Percentiles rank a stretch among this genome's conserved stretches.
These are phyloP conservation scores for Euphrasia arctica DNA, from an alignment of 305 asterid species.

Conservation along the genomic window DNA sequence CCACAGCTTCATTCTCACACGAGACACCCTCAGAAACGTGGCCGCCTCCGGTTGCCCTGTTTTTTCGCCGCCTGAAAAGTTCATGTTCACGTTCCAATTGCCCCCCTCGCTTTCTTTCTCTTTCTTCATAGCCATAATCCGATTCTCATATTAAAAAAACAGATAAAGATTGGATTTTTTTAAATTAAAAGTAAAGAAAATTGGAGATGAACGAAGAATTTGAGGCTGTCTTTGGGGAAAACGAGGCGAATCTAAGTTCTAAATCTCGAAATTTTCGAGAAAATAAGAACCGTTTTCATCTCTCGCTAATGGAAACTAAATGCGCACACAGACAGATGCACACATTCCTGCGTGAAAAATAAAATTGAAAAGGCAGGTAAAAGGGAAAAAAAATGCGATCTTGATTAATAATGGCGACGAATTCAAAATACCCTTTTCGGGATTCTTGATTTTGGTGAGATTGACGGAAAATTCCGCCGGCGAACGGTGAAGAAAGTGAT, in stretches of 20 bases:
- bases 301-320: conserved; percentile 17
- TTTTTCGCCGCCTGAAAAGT: conserved; percentile 29
- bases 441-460: conserved; percentile 11
- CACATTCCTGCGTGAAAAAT: conserved; percentile 14
- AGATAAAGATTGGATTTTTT: neutral
- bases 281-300: conserved; percentile 20
- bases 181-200: neutral
- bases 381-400: neutral
- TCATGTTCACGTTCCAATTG: conserved; percentile 31
- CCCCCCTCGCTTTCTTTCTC: conserved; percentile 15
- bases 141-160: conserved; percentile 27
- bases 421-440: conserved; percentile 26
- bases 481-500: conserved; percentile 20
- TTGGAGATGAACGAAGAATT: neutral
- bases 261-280: conserved; percentile 34
- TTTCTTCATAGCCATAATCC: conserved; percentile 20
- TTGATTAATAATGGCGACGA: conserved; percentile 17
- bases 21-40: conserved; percentile 39
- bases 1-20: conserved; percentile 66
- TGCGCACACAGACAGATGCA: conserved; percentile 16
- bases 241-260: conserved; percentile 43
- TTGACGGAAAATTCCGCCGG: conserved; percentile 24
- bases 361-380: neutral
- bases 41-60: conserved; percentile 20
- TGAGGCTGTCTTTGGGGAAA: conserved; percentile 31